Evolutionary conservation across 1,284 basidiomycete genomes (phyloP).

Genomic region (Irpex lacteus): DNA sequence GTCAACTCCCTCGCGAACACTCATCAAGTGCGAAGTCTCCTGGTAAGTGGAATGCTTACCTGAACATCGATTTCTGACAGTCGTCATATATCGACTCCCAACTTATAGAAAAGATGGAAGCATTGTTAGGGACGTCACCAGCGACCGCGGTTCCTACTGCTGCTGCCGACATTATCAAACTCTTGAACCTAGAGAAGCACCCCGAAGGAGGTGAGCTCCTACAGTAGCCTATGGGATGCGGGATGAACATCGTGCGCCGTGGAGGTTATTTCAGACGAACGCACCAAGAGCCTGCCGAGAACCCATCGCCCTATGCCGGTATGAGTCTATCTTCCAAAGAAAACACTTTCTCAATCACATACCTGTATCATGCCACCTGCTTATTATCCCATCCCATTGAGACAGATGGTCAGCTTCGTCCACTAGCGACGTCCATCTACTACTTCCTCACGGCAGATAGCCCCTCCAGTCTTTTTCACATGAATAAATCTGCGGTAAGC

Average conservation of each 20-base stretch:
- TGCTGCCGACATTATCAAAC: constrained; percentile 26
- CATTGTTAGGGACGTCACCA: no score
- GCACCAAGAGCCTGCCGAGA: constrained; percentile 29
- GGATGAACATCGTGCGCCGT: neutral
- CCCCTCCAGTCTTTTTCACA: constrained; percentile 39
- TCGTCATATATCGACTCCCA: no score
- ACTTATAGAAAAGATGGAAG: no score
- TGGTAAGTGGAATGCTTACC: no score
- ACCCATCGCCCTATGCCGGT: constrained; percentile 40
- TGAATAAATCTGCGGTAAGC: constrained; percentile 34
- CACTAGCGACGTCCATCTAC: constrained; percentile 42
- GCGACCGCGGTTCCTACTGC: no score
- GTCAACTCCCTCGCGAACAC: no score
- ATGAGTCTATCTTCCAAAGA: neutral
- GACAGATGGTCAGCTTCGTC: constrained; percentile 28
- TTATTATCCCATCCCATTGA: neutral
- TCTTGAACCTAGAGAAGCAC: constrained; percentile 31
- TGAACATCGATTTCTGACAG: no score
- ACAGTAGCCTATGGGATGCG: no score
- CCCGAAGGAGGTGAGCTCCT: constrained; percentile 32
- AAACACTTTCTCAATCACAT: no score
- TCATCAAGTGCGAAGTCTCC: no score
- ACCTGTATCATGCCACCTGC: neutral
- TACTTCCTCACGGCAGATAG: constrained; percentile 43
- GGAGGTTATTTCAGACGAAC: constrained; percentile 44